Evolutionary conservation across 2,329 filamentous ascomycete genomes (phyloP), one percentile per base, ranked within the genome.

Genomic region (Pseudogymnoascus sp.): DNA sequence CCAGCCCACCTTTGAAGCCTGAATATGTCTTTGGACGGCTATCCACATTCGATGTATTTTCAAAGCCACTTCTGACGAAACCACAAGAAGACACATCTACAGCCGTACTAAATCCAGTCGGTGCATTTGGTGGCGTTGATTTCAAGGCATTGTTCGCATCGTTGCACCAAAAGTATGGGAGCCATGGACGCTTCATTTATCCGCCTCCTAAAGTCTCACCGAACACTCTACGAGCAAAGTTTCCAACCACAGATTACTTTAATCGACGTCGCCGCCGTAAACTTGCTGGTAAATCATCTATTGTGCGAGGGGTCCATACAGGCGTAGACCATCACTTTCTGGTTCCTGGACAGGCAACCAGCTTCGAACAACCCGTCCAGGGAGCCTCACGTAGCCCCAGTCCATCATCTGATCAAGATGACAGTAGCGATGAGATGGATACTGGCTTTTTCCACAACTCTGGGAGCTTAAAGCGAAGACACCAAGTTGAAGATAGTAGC

Each of bases 381-480:
- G 3, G 75, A 79, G 65, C 73, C 74, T 41, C 77, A 79, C 58
- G 76, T 79, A 60, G 74, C 74, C 35, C 58, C 18, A 83, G 81
- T 64, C 70, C 75, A 8, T 72, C 78, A 12, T 84, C 82, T 15
- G 82, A 84, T 57, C 75, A 78, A 60, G 81, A 83, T 57, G 79
- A 82, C 60, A 75, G 75, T 0, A 82, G 77, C 63, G 76, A 75
- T 56, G 74, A 75, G 3, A 77, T 75, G 12, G 79, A 79, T 8
- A 79, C 79, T 15, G 73, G 75, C n/a, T 69, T 71, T 5, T 79
- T 79, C 2, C 77, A 79, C 0, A 70, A 78, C 8, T 82, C 80
- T 26, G 26, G 61, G 10, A 65, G 68, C n/a, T n/a, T 65, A 7
- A 72, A 72, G 48, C 64, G 70, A n/a, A 68, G 70, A 60, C 67